Percentiles rank a stretch among this genome's conserved stretches.
phyloP scores from a whole-genome alignment of 1,284 basidiomycete species.

The Prillingera fragicola region DNA sequence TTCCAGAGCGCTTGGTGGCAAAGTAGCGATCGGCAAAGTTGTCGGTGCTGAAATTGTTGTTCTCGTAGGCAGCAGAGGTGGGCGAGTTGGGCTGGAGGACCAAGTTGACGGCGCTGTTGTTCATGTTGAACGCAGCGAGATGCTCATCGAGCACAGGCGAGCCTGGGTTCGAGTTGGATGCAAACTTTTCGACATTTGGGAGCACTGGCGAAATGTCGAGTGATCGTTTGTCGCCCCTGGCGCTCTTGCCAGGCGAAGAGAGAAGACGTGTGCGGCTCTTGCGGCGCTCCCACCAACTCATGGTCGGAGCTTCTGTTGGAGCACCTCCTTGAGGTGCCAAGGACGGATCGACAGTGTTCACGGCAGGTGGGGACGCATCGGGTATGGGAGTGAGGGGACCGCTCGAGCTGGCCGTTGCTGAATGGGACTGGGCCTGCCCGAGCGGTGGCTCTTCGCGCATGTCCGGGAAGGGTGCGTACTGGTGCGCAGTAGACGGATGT shows the following conservation, averaged over 20 bases:
- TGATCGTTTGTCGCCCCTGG: too few species aligned
- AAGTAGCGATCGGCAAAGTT: conserved; percentile 81
- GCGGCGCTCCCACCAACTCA: conserved; percentile 16
- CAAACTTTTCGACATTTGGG: too few species aligned
- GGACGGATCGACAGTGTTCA: background rate
- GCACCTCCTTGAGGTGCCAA: too few species aligned
- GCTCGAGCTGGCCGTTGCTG: conserved; percentile 12
- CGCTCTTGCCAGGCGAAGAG: too few species aligned
- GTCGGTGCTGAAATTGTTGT: conserved; percentile 62
- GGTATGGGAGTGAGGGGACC: conserved; percentile 12
- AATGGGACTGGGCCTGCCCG: too few species aligned
- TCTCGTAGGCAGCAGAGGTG: conserved; percentile 8
- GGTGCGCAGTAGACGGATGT: too few species aligned
- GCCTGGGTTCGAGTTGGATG: too few species aligned
- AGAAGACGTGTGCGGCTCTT: conserved; percentile 7
- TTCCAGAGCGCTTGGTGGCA: conserved; percentile 74
- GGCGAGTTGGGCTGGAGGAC: conserved; percentile 18
- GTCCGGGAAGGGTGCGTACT: too few species aligned
- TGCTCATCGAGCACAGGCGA: too few species aligned
- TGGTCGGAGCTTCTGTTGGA: background rate
- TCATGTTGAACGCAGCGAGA: too few species aligned
- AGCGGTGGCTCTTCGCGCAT: too few species aligned
- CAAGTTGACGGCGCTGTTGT: conserved; percentile 16
- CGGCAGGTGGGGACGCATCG: conserved; percentile 3
- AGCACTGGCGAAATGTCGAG: too few species aligned